Evolutionary conservation across 2,329 filamentous ascomycete genomes (phyloP).

Genomic region (Cytospora mali): DNA sequence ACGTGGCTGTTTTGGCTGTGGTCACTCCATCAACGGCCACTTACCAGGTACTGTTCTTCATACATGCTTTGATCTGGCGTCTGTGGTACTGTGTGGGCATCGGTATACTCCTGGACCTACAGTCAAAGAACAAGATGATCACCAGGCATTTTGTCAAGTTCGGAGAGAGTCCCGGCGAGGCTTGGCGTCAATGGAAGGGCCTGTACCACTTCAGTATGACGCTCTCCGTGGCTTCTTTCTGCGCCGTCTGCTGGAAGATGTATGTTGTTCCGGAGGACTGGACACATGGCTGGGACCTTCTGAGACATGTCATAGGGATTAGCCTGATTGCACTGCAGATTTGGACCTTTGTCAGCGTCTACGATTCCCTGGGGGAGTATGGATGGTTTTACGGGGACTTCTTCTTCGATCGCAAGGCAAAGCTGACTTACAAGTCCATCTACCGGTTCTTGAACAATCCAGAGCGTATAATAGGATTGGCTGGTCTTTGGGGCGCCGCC

Average conservation of each 20-base stretch:
- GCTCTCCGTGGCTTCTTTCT: conserved; percentile 86
- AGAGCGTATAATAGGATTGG: conserved; percentile 88
- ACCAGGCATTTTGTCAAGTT: conserved; percentile 97
- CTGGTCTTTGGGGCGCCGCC: conserved; percentile 93
- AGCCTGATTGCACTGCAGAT: conserved; percentile 83
- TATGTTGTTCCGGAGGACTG: conserved; percentile 86
- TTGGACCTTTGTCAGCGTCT: conserved; percentile 92
- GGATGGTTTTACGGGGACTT: conserved; percentile 92
- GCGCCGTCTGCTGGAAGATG: conserved; percentile 95
- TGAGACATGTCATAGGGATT: conserved; percentile 84
- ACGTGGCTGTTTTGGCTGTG: conserved; percentile 72
- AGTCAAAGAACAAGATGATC: conserved; percentile 92
- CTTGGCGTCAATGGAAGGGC: conserved; percentile 97
- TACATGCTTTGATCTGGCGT: conserved; percentile 81
- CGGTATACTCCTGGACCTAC: conserved; percentile 79
- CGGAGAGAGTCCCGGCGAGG: conserved; percentile 85
- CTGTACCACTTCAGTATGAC: conserved; percentile 91
- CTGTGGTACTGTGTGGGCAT: conserved; percentile 91
- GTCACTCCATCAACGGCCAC: conserved; percentile 75
- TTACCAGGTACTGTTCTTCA: conserved; percentile 78
- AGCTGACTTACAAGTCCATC: conserved; percentile 93
- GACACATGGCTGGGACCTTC: conserved; percentile 79
- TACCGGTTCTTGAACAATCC: conserved; percentile 99
- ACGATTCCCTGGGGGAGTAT: conserved; percentile 92
- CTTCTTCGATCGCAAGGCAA: conserved; percentile 88